Percentiles rank a stretch among this genome's conserved stretches.
These are phyloP conservation scores for Epichloe festucae DNA, from an alignment of 2,329 filamentous ascomycete species.

Conservation along the genomic window DNA sequence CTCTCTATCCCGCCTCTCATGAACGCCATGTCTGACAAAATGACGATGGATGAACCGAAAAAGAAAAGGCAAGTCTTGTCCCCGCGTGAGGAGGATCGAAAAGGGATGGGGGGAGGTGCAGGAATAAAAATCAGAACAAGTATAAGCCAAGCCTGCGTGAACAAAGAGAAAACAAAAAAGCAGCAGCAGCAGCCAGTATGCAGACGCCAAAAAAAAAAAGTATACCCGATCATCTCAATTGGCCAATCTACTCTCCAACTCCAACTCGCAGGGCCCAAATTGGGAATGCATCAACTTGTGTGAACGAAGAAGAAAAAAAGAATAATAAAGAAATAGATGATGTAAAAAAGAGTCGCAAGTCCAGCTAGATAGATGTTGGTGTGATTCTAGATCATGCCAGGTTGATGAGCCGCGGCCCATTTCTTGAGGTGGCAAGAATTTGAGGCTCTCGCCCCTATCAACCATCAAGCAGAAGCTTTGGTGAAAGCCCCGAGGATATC, in stretches of 20 bases:
- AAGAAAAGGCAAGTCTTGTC: not conserved
- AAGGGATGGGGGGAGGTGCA: not conserved
- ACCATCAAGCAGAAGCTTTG: not conserved
- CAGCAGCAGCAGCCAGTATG: conserved; percentile 3
- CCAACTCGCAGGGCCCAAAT: not conserved
- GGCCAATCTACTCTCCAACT: conserved; percentile 6
- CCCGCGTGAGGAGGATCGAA: not conserved
- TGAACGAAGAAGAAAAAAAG: not conserved
- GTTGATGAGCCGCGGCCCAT: too few relatives aligned
- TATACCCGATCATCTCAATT: conserved; percentile 1
- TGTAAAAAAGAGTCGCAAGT: not conserved
- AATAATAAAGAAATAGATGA: not conserved
- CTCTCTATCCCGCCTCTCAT: not conserved
- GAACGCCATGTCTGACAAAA: conserved; percentile 5
- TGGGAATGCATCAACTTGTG: not conserved
- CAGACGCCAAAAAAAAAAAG: conserved; percentile 10
- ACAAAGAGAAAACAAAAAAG: not conserved
- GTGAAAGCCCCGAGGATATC: not conserved
- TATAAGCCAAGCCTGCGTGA: not conserved
- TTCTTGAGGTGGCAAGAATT: not conserved
- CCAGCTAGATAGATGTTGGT: not conserved
- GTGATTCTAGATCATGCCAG: too few relatives aligned
- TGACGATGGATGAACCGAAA: not conserved
- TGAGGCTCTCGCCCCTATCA: not conserved
- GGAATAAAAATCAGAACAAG: not conserved